Conservation (phyloP, 768 basidiomycete species). For the Mrakia gelida region DNA sequence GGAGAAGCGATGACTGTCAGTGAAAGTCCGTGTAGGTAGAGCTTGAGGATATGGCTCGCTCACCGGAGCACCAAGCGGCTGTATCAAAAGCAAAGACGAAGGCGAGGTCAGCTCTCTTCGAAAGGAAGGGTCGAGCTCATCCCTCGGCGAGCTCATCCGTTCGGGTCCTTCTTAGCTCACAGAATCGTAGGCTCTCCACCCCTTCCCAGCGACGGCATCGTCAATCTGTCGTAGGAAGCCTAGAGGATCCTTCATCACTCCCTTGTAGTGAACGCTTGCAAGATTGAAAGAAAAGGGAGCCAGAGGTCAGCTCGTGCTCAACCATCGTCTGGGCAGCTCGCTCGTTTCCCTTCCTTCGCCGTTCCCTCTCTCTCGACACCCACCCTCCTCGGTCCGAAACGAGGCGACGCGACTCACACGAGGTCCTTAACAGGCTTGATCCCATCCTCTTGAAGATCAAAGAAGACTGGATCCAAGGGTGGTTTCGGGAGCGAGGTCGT, state of each 20-base stretch:
- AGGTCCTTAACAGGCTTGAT: constrained; percentile 23
- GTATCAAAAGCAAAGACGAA: background rate
- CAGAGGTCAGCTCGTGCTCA: background rate
- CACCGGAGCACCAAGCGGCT: constrained; percentile 26
- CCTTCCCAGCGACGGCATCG: constrained; percentile 11
- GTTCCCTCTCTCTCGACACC: background rate
- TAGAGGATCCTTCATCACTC: background rate
- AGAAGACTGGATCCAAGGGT: constrained; percentile 13
- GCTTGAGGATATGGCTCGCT: background rate
- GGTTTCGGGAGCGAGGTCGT: constrained; percentile 7
- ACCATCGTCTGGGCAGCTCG: background rate
- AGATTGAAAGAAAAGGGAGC: background rate
- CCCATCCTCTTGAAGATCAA: constrained; percentile 7
- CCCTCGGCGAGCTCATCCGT: background rate
- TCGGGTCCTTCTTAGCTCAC: constrained; percentile 3
- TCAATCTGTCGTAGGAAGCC: constrained; percentile 20
- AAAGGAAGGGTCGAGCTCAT: background rate
- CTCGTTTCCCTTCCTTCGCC: no score
- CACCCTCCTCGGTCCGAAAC: background rate
- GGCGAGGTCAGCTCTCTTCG: background rate
- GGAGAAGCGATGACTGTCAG: background rate
- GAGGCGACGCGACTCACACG: background rate
- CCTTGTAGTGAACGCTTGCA: constrained; percentile 4
- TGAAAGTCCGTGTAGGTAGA: background rate
- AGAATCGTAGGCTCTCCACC: constrained; percentile 17